Base-by-base conservation (phyloP, 192 early-diverging fungal genomes). In the Entophlyctis helioformis region DNA sequence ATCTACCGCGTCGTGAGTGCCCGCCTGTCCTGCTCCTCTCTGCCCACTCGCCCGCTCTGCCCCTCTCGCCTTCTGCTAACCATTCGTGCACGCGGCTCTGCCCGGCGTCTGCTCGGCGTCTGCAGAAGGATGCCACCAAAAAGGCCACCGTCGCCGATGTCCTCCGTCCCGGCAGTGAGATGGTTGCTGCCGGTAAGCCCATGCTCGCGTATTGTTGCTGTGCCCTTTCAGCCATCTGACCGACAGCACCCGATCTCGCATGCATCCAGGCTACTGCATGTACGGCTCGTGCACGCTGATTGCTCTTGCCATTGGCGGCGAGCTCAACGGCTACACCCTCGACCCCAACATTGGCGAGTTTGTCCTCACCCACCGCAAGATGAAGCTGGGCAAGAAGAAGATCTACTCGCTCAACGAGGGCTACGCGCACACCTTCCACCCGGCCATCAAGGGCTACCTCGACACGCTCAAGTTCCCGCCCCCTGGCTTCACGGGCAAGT, bases 361-460 rank as follows among this genome's bases (percentile, higher is more conserved):
- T 62, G 85, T 98, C 52, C 75, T 98, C 60, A 95, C 90, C n/a
- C 95, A 98, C 59, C 89, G 84, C 13, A 66, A 91, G 67, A 64
- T 74, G 54, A 74, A 59, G 33, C 51, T 74, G 36, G 71, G 71
- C 27, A 57, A 66, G 40, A 74, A 74, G 46, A 98, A 98, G 72
- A 98, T 98, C 59, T 98, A 95, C 72, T 95, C 95, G 29, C 78
- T 94, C 55, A 98, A 98, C 58, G 95, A 98, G 59, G 95, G 95
- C 36, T 91, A 98, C 66, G 80, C 85, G 44, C 71, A 85, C 54
- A 87, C 86, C 59, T 98, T 87, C 74, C 81, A 93, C 70, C 66
- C 69, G 26, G 78, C 89, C 24, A 83, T 84, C 56, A 83, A 78
- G 42, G 82, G 81, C 32, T 98, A 98, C 69, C 78, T 98, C 49